These are phyloP conservation scores for Manihot esculenta DNA, from an alignment of 441 rosid genomes.

Conservation along the genomic window DNA sequence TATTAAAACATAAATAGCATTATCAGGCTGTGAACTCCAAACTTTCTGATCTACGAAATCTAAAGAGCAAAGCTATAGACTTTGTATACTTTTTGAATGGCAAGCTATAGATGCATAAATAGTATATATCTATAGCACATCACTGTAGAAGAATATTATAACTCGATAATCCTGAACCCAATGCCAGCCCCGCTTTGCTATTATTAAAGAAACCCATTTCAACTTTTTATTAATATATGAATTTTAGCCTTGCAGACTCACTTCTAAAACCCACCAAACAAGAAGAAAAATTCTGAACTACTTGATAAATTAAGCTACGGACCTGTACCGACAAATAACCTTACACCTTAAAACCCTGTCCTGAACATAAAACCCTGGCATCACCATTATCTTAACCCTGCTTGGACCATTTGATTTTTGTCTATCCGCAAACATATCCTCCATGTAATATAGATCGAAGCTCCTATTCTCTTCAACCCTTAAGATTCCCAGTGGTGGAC, in stretches of 20 bases:
- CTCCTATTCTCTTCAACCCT: slow-evolving; percentile 75
- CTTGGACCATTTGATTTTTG: slow-evolving; percentile 44
- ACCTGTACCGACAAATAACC: slow-evolving; percentile 80
- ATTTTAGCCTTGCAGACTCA: too few species aligned
- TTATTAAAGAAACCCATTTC: slow-evolving; percentile 1
- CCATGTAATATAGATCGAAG: slow-evolving; percentile 81
- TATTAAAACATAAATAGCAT: too few species aligned
- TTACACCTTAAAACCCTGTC: slow-evolving; percentile 80
- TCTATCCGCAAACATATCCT: slow-evolving; percentile 67
- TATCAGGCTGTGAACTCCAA: too few species aligned
- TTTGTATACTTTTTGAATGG: too few species aligned
- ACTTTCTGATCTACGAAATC: too few species aligned
- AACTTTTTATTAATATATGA: not conserved
- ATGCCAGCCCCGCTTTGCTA: too few species aligned
- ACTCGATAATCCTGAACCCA: too few species aligned
- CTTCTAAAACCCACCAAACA: too few species aligned
- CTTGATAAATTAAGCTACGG: slow-evolving; percentile 26
- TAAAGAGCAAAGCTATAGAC: too few species aligned
- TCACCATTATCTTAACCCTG: slow-evolving; percentile 82
- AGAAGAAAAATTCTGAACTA: not conserved
- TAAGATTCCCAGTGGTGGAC: slow-evolving; percentile 60
- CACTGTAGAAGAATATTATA: too few species aligned
- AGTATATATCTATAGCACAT: too few species aligned
- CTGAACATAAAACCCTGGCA: slow-evolving; percentile 87
- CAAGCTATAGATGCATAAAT: too few species aligned